A percentile compares a stretch with the other conserved stretches of the same genome.
Conservation (phyloP, 257 asterid genomes). For the Craterostigma plantagineum region DNA sequence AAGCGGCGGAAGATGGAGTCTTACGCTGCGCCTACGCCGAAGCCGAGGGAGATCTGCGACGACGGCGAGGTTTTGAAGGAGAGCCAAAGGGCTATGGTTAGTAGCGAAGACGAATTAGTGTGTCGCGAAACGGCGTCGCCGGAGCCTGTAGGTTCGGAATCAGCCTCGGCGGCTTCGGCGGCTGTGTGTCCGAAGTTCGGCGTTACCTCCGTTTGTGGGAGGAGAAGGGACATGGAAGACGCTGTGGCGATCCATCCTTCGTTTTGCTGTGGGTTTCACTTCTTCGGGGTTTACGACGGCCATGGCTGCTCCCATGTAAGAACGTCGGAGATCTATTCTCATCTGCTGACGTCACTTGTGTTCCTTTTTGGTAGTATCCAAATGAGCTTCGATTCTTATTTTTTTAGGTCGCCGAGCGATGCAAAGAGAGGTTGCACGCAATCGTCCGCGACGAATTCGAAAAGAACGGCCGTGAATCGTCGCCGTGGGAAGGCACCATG, state of each 20-base stretch:
- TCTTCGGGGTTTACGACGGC: constrained; percentile 72
- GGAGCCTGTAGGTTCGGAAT: background rate
- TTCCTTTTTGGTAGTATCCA: background rate
- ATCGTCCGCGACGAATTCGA: constrained; percentile 46
- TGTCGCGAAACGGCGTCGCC: background rate
- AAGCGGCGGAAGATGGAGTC: constrained; percentile 27
- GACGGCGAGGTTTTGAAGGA: constrained; percentile 4
- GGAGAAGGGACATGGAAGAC: constrained; percentile 91
- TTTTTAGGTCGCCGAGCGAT: constrained; percentile 55
- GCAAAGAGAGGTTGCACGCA: constrained; percentile 80
- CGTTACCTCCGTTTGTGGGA: constrained; percentile 57
- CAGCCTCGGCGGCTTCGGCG: constrained; percentile 2
- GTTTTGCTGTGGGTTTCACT: constrained; percentile 26
- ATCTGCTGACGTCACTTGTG: background rate
- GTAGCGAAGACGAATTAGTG: no score
- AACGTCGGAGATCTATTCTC: background rate
- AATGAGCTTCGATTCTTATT: background rate
- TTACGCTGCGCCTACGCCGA: constrained; percentile 12
- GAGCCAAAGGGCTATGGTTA: background rate
- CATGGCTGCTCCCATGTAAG: constrained; percentile 95
- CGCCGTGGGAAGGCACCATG: constrained; percentile 40
- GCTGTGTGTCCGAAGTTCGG: constrained; percentile 37
- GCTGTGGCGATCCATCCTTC: constrained; percentile 46
- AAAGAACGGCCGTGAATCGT: constrained; percentile 1
- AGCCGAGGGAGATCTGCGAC: constrained; percentile 5